phyloP scores from a whole-genome alignment of 139 green algal genomes.

The Chlamydomonas urium region DNA sequence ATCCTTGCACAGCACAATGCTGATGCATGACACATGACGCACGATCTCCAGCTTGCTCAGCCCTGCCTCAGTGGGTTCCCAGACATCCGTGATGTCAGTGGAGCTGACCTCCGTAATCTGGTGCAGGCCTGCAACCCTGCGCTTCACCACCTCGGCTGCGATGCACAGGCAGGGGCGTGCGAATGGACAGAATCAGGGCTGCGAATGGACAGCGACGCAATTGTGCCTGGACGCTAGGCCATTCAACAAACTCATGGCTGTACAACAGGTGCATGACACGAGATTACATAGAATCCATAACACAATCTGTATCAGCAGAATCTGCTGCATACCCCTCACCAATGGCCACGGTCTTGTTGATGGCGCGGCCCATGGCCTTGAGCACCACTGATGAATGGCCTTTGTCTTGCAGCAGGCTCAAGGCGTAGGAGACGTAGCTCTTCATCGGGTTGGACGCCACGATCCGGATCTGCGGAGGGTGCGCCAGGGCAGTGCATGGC shows the following conservation, averaged over 20 bases:
- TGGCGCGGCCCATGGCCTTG: slow-evolving; percentile 85
- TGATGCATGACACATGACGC: slow-evolving; percentile 8
- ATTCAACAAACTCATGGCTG: too few relatives aligned
- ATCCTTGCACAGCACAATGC: slow-evolving; percentile 6
- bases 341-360: slow-evolving; percentile 86
- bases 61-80: slow-evolving; percentile 23
- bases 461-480: not conserved
- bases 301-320: too few relatives aligned
- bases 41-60: slow-evolving; percentile 10
- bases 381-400: slow-evolving; percentile 58
- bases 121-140: slow-evolving; percentile 74
- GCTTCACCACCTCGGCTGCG: slow-evolving; percentile 87
- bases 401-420: slow-evolving; percentile 71
- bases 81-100: slow-evolving; percentile 67
- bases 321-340: slow-evolving; percentile 34
- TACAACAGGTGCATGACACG: too few relatives aligned
- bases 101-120: slow-evolving; percentile 67
- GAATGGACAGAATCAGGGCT: too few relatives aligned
- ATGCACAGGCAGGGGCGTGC: not conserved
- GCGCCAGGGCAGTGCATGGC: not conserved
- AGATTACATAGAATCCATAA: too few relatives aligned
- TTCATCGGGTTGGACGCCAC: slow-evolving; percentile 5
- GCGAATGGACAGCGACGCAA: too few relatives aligned
- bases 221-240: too few relatives aligned
- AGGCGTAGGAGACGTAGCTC: slow-evolving; percentile 2